Conservation (phyloP, 2,329 filamentous ascomycete species). For the Stromatinia cepivora region DNA sequence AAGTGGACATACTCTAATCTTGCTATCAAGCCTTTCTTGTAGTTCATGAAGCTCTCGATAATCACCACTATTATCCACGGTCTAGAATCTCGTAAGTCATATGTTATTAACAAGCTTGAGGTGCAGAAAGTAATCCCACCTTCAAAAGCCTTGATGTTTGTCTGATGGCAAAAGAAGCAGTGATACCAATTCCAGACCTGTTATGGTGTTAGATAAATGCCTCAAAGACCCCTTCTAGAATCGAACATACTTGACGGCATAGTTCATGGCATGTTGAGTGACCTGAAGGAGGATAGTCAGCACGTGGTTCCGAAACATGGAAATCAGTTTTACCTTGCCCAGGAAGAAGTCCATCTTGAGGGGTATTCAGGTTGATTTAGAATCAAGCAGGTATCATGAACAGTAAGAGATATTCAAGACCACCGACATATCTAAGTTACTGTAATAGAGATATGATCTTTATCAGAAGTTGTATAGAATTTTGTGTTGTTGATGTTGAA, state of each 20-base stretch:
- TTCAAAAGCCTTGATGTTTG: conserved; percentile 79
- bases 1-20: conserved; percentile 66
- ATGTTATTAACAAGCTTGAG: background rate
- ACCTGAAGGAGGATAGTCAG: conserved; percentile 47
- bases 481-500: background rate
- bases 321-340: conserved; percentile 51
- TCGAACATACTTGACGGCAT: conserved; percentile 67
- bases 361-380: background rate
- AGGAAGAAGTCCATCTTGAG: conserved; percentile 50
- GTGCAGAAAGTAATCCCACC: conserved; percentile 41
- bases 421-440: background rate
- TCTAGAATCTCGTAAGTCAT: conserved; percentile 43
- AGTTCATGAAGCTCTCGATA: conserved; percentile 67
- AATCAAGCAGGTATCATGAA: background rate
- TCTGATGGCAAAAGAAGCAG: conserved; percentile 79
- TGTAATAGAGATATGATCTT: background rate
- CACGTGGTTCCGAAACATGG: conserved; percentile 27
- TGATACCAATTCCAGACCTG: conserved; percentile 78
- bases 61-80: conserved; percentile 69
- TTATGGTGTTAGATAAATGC: conserved; percentile 1
- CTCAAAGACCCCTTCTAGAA: background rate
- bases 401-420: background rate
- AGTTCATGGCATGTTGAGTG: conserved; percentile 68
- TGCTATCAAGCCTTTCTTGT: conserved; percentile 75
- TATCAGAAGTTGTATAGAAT: background rate